Evolutionary conservation across 805 yeast species (phyloP), one percentile per base, ranked within the genome.

Genomic region (Kodamaea leandrae): DNA sequence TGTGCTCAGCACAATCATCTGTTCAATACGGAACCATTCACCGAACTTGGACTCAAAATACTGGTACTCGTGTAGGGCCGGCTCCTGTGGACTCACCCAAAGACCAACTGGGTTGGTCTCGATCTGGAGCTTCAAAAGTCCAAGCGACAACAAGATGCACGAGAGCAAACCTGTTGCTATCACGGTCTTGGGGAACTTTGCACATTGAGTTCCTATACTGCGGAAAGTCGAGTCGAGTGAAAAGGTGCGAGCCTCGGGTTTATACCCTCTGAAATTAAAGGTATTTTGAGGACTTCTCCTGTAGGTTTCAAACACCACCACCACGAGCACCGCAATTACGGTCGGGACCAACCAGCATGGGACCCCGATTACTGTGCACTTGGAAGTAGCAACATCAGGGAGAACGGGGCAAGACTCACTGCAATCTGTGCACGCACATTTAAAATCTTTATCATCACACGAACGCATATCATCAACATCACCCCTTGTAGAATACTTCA

Each of bases 371-470:
- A 88, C 70, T 23, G 55, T 63, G 58, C 96, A 86, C 3, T 47
- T 44, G 0, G 61, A 56, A 2, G 58, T 50, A 2, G 64, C 16
- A 4, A 29, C 58, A 0, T 66, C 64, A 0, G 79, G 78, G 16
- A 91, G 68, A 0, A 48, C 55, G 0, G 98, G 97, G 55, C 99
- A 91, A 1, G 89, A 75, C 1, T 59, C 67, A 0, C 84, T 79
- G 60, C 99, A 91, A 61, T 91, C 99, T 0, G 96, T 74, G 55
- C 99, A 91, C 0, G 98, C 86, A 63, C 96, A 89, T 49, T 76
- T 77, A 58, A 78, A 91, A 30, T 68, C 71, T 1, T 66, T 59
- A 49, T 83, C 90, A 48, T 79, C 75, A 58, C 98, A 91, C 10
- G 69, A 54, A 28, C 53, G 55, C 49, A 75, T 54, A 2, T 45